Evolutionary conservation across 2,329 filamentous ascomycete species (phyloP), one percentile per base, ranked within the genome.

Genomic region (Cladophialophora yegresii): DNA sequence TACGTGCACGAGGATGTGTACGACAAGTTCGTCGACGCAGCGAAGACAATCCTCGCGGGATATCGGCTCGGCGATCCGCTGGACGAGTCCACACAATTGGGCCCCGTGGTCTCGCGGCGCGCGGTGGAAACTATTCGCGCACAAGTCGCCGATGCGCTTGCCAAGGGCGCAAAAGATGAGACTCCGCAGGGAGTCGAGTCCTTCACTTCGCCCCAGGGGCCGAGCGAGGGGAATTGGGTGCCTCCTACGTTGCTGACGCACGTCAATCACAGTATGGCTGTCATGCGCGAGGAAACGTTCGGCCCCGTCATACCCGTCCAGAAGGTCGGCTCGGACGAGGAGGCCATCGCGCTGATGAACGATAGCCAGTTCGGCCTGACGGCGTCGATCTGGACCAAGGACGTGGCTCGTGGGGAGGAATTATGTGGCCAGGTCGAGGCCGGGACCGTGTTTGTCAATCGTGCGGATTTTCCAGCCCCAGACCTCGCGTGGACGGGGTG

Each of bases 351-450:
- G 70, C 79, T 93, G 57, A 97, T 98, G 92, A 97, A 97, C 73
- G 92, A 96, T 75, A 95, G 91, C 78, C 88, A 96, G 69, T 96
- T 96, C 75, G 93, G 93, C 4, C 83, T 98, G 67, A 97, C 93
- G 3, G 93, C 93, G n/a, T 96, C 92, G 73, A 92, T 98, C 72
- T 98, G 93, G 93, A 96, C 92, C 63, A 96, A 95, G 77, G 92
- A 98, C 74, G 86, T 87, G 2, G 82, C 81, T 53, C 88, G 83
- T 74, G 93, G 89, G 16, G 87, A 92, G 71, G 84, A 90, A 75
- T 82, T 98, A 58, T 86, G 89, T 45, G 88, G 95, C 61, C 83
- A 88, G 57, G 87, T 98, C 54, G 93, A 97, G 75, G 93, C 93
- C 53, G 93, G 93, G 49, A 98, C 93, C 1, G 93, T 97, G 55